Conservation (phyloP, 1,139 yeast species). For the Geotrichum phurueaensis region DNA sequence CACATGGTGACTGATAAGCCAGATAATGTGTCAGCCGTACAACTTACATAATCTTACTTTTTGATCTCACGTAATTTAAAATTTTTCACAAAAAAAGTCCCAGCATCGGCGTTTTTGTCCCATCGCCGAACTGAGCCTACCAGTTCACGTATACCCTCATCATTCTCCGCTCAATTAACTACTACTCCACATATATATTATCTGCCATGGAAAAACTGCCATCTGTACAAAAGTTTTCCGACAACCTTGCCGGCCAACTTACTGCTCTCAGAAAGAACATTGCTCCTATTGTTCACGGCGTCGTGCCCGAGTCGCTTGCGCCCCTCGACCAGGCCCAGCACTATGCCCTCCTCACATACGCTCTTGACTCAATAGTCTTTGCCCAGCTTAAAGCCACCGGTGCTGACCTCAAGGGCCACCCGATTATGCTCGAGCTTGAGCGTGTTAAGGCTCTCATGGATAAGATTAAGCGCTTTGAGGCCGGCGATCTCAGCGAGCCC, state of each 20-base stretch:
- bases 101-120: too few species aligned
- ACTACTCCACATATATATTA: too few species aligned
- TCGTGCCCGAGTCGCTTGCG: conserved; percentile 25
- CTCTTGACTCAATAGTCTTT: conserved; percentile 41
- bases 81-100: too few species aligned
- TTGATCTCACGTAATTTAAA: too few species aligned
- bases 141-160: neutral
- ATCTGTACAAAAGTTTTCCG: conserved; percentile 24
- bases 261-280: conserved; percentile 28
- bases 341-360: conserved; percentile 36
- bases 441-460: conserved; percentile 67
- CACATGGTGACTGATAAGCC: too few species aligned
- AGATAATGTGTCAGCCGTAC: too few species aligned
- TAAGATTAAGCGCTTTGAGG: conserved; percentile 35
- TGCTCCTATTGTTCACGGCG: conserved; percentile 28
- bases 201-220: conserved; percentile 27
- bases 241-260: conserved; percentile 29
- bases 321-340: conserved; percentile 33
- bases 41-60: too few species aligned
- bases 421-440: conserved; percentile 62
- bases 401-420: conserved; percentile 50
- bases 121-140: too few species aligned
- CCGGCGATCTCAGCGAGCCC: conserved; percentile 14
- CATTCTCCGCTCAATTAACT: too few species aligned
- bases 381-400: conserved; percentile 61